phyloP scores from a whole-genome alignment of 768 basidiomycete species.

The Xanthoconium stramineum region DNA sequence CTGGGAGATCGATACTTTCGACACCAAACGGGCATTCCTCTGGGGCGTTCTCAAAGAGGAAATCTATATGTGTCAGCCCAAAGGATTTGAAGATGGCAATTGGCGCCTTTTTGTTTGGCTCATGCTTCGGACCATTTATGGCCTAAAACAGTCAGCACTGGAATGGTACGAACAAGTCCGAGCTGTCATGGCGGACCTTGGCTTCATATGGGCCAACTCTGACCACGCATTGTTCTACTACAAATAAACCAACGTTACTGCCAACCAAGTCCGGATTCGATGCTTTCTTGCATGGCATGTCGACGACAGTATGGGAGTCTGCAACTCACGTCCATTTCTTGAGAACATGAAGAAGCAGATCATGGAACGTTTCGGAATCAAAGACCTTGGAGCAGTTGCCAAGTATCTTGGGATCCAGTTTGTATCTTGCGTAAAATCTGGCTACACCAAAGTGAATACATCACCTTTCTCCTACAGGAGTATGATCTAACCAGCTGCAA shows the following conservation, averaged over 20 bases:
- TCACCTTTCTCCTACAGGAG: neutral
- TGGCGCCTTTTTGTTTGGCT: neutral
- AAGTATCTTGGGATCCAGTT: neutral
- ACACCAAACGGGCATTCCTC: neutral
- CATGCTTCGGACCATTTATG: neutral
- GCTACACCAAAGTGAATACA: neutral
- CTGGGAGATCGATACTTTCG: neutral
- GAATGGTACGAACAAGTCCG: neutral
- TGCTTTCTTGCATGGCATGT: neutral
- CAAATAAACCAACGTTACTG: neutral
- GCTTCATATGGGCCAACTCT: neutral
- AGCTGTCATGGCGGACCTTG: neutral
- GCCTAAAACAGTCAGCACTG: neutral
- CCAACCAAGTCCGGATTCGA: neutral
- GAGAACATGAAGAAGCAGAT: neutral
- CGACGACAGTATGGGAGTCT: neutral
- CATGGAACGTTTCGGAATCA: neutral
- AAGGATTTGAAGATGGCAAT: neutral
- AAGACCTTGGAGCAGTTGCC: neutral
- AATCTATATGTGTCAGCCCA: neutral
- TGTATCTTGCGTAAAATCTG: neutral
- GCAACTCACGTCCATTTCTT: neutral
- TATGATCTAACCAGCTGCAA: neutral
- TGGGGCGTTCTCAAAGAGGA: neutral
- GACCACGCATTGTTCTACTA: neutral